A percentile compares a stretch with the other conserved stretches of the same genome.
phyloP scores from a whole-genome alignment of 2,329 filamentous ascomycete genomes.

The Nigrospora osmanthi region DNA sequence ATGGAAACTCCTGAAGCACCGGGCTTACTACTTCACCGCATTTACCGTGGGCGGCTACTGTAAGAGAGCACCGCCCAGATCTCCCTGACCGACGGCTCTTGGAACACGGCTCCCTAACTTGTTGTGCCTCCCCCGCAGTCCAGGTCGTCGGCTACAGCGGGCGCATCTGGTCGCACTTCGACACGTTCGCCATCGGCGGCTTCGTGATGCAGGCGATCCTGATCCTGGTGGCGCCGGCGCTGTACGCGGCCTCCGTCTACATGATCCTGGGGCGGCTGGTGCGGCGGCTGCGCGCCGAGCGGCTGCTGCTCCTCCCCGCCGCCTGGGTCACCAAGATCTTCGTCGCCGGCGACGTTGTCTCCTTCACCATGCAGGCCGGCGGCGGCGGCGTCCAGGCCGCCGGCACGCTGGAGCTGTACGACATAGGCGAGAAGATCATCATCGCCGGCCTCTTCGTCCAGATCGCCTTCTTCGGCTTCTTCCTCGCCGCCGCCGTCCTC shows the following conservation, averaged over 20 bases:
- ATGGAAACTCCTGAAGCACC: constrained; percentile 2
- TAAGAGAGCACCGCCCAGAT: neutral
- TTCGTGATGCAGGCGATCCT: constrained; percentile 26
- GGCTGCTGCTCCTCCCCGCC: constrained; percentile 28
- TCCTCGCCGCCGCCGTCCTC: constrained; percentile 31
- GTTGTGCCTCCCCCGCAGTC: constrained; percentile 14
- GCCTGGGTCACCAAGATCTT: constrained; percentile 38
- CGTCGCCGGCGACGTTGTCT: constrained; percentile 34
- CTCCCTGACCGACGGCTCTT: neutral
- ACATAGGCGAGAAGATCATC: constrained; percentile 33
- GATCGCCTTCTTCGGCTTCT: constrained; percentile 40
- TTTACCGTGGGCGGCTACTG: constrained; percentile 9
- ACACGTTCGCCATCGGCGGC: constrained; percentile 13
- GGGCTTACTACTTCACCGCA: constrained; percentile 9
- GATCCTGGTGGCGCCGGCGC: constrained; percentile 27
- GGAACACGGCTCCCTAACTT: neutral
- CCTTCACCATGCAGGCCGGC: constrained; percentile 32
- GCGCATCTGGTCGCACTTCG: constrained; percentile 13
- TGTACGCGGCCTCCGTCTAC: constrained; percentile 21
- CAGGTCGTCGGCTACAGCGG: constrained; percentile 26
- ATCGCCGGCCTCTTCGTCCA: constrained; percentile 42
- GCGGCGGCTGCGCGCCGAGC: constrained; percentile 24
- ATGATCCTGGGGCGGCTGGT: constrained; percentile 25
- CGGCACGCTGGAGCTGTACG: constrained; percentile 8
- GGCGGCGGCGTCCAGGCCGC: constrained; percentile 8